Evolutionary conservation across 805 yeast species (phyloP).

Genomic region (Myxozyma udenii): DNA sequence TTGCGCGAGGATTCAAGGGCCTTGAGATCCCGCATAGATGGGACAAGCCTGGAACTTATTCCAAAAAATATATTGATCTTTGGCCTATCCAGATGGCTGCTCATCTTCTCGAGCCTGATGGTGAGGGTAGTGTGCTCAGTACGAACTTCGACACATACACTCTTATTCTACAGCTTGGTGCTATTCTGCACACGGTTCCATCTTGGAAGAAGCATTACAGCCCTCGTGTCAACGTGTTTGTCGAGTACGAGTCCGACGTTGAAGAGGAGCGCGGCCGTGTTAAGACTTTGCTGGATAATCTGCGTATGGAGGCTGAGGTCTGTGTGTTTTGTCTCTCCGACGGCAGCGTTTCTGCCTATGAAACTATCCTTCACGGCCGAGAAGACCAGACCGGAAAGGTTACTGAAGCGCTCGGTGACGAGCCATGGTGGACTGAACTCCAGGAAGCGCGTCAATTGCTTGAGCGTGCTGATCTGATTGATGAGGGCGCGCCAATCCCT

Average conservation of each 20-base stretch:
- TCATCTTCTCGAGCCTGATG: constrained; percentile 61
- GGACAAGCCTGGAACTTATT: constrained; percentile 34
- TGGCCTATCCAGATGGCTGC: constrained; percentile 98
- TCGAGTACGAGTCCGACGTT: constrained; percentile 69
- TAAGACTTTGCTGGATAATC: constrained; percentile 58
- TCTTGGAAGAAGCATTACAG: constrained; percentile 79
- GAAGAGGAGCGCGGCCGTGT: constrained; percentile 67
- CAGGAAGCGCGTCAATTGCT: constrained; percentile 51
- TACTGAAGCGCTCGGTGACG: constrained; percentile 51
- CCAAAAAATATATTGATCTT: constrained; percentile 63
- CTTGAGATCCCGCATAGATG: constrained; percentile 56
- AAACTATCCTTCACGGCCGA: constrained; percentile 72
- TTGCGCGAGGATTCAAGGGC: constrained; percentile 80
- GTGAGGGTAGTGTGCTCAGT: constrained; percentile 64
- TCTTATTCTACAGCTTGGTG: constrained; percentile 87
- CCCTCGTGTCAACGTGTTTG: constrained; percentile 83
- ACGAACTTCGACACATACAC: constrained; percentile 96
- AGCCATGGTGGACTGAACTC: constrained; percentile 83
- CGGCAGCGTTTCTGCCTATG: constrained; percentile 58
- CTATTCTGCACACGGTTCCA: constrained; percentile 87
- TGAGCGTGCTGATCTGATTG: constrained; percentile 25
- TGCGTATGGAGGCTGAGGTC: constrained; percentile 82
- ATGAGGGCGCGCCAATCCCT: constrained; percentile 25
- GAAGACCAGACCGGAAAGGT: constrained; percentile 47
- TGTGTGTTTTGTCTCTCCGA: constrained; percentile 64